Conservation (phyloP, 176 grass and related monocot species). For the Musa troglodytarum region DNA sequence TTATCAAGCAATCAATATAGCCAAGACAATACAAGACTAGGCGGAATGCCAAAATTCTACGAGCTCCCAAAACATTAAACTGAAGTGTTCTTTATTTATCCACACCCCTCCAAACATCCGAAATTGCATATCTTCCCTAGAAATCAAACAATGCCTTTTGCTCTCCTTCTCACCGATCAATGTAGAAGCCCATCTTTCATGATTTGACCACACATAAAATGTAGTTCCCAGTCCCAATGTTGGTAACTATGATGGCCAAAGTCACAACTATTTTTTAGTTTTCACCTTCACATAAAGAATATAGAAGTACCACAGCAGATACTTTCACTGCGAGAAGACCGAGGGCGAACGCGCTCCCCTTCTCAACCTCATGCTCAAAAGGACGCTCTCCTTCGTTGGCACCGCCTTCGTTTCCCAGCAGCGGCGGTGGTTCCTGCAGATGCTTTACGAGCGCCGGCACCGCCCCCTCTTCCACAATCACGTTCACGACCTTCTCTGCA, state of each 20-base stretch:
- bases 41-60: no score
- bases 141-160: background rate
- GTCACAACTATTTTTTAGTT: no score
- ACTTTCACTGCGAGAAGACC: conserved; percentile 98
- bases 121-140: background rate
- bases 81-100: background rate
- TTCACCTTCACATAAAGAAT: no score
- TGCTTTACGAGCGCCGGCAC: conserved; percentile 78
- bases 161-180: background rate
- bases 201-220: background rate
- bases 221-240: no score
- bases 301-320: conserved; percentile 1
- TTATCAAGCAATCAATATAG: background rate
- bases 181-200: background rate
- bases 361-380: conserved; percentile 95
- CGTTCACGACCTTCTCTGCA: conserved; percentile 86
- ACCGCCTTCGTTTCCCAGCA: conserved; percentile 4
- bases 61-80: background rate
- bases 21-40: background rate
- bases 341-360: conserved; percentile 88
- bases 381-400: conserved; percentile 36
- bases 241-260: no score
- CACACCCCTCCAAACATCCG: background rate
- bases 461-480: conserved; percentile 79
- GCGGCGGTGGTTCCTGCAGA: conserved; percentile 43